phyloP scores from a whole-genome alignment of 75 land plant genomes.

The Ceratopteris richardii region DNA sequence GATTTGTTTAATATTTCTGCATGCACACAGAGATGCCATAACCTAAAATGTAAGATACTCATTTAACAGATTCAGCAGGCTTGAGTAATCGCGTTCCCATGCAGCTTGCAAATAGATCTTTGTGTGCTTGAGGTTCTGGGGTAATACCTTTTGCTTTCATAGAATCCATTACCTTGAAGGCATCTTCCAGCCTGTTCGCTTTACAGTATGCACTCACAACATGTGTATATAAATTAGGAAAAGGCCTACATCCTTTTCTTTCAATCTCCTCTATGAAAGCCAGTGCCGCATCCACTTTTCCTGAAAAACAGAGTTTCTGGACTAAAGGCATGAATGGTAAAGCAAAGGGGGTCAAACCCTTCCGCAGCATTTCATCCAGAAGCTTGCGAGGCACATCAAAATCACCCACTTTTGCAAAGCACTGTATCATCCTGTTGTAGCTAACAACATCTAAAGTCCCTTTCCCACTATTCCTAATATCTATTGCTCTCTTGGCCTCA shows the following conservation, averaged over 20 bases:
- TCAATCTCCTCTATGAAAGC: slow-evolving; percentile 39
- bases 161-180: not conserved
- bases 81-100: not conserved
- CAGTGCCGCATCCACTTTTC: slow-evolving; percentile 51
- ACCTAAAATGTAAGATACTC: too few relatives aligned
- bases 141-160: slow-evolving; percentile 1
- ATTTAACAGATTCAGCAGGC: not conserved
- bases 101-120: slow-evolving; percentile 1
- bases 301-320: slow-evolving; percentile 43
- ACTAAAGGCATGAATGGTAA: slow-evolving; percentile 29
- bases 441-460: slow-evolving; percentile 5
- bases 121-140: slow-evolving; percentile 4
- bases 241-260: slow-evolving; percentile 36
- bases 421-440: slow-evolving; percentile 4
- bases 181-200: slow-evolving; percentile 24
- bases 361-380: not conserved
- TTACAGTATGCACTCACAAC: slow-evolving; percentile 48
- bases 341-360: slow-evolving; percentile 3
- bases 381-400: slow-evolving; percentile 3
- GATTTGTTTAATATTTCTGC: too few relatives aligned
- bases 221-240: slow-evolving; percentile 40
- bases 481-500: not conserved
- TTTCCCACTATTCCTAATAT: not conserved
- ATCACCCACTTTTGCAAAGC: slow-evolving; percentile 9
- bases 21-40: too few relatives aligned